A percentile compares a stretch with the other conserved stretches of the same genome.
These are phyloP conservation scores for Fusarium sp. DNA, from an alignment of 2,329 filamentous ascomycete genomes.

Conservation along the genomic window DNA sequence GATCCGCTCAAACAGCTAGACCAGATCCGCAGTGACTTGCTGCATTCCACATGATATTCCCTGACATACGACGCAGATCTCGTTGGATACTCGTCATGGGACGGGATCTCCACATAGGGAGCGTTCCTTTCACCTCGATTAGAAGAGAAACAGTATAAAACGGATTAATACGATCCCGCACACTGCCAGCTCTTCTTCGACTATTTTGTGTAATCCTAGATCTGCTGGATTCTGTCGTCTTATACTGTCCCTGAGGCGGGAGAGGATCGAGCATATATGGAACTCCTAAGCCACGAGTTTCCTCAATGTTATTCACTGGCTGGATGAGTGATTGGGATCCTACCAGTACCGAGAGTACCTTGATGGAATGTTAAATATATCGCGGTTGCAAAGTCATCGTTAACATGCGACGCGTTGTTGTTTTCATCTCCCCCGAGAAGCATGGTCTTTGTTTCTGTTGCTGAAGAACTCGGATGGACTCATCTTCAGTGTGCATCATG, in stretches of 20 bases:
- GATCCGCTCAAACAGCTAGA: neutral
- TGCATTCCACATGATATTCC: neutral
- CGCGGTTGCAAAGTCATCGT: no score
- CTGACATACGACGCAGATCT: neutral
- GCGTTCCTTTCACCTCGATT: neutral
- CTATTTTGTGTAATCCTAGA: neutral
- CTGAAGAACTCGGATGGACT: no score
- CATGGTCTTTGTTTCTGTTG: no score
- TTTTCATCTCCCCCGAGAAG: no score
- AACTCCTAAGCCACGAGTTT: neutral
- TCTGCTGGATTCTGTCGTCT: neutral
- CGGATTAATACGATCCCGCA: neutral
- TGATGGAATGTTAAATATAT: no score
- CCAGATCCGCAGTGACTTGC: no score
- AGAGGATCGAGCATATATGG: neutral
- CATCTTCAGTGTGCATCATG: no score
- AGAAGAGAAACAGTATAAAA: neutral
- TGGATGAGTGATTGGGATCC: no score
- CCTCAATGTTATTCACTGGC: no score
- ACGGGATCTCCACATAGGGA: neutral
- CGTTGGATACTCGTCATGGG: neutral
- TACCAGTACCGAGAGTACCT: no score
- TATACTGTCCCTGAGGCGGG: neutral
- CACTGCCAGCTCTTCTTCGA: neutral
- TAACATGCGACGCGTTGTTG: no score